Conservation (phyloP, 495 filamentous ascomycete species). For the Neurospora sp. region DNA sequence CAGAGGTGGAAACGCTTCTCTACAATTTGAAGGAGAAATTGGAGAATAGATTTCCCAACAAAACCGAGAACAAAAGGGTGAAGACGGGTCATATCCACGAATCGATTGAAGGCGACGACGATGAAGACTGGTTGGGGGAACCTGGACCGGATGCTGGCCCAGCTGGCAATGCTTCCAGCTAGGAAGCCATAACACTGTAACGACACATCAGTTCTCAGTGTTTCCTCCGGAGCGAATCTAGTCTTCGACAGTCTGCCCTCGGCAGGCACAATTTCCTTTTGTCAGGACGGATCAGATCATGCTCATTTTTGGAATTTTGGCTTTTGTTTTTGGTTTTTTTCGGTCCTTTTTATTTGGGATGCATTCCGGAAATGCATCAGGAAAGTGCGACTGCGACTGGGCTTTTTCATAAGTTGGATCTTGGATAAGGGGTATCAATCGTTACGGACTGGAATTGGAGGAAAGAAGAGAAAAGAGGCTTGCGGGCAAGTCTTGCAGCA, state of each 20-base stretch:
- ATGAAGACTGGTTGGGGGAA: too few relatives aligned
- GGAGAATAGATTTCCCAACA: too few relatives aligned
- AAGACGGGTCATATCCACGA: too few relatives aligned
- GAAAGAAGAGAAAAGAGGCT: neutral
- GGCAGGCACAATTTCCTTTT: neutral
- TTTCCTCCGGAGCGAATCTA: neutral
- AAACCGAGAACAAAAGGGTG: too few relatives aligned
- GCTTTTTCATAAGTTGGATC: neutral
- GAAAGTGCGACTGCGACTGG: neutral
- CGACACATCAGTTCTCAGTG: neutral
- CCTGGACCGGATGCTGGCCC: too few relatives aligned
- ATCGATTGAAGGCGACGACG: too few relatives aligned
- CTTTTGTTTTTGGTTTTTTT: neutral
- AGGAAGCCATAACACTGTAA: neutral
- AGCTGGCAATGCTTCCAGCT: neutral
- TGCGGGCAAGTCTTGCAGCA: neutral
- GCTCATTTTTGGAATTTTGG: neutral
- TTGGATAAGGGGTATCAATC: neutral
- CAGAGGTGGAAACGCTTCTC: too few relatives aligned
- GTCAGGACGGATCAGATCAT: neutral
- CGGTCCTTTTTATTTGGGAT: neutral
- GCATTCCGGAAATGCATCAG: neutral
- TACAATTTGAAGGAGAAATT: too few relatives aligned
- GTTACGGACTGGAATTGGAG: neutral
- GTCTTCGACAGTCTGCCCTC: neutral